Conservation (phyloP, 768 basidiomycete genomes). For the Lactarius indigo region DNA sequence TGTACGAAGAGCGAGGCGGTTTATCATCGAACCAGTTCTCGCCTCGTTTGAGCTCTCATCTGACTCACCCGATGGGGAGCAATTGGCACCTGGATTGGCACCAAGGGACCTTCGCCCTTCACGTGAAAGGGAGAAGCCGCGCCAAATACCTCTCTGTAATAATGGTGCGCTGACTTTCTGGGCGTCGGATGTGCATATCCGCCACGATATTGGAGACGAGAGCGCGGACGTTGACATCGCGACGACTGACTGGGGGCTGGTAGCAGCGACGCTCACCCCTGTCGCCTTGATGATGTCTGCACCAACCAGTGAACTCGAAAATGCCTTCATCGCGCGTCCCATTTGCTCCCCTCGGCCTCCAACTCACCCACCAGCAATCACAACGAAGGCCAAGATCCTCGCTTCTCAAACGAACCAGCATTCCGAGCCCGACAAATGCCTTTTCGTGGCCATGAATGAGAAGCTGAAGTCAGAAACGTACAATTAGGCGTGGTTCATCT, state of each 20-base stretch:
- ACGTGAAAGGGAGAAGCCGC: constrained; percentile 10
- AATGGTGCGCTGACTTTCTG: constrained; percentile 28
- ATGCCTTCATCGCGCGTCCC: constrained; percentile 4
- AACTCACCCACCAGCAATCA: not conserved
- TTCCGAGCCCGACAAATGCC: not conserved
- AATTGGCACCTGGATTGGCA: too few species aligned
- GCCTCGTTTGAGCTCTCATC: constrained; percentile 33
- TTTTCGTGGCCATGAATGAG: constrained; percentile 19
- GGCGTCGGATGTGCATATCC: constrained; percentile 46
- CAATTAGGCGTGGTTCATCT: constrained; percentile 73
- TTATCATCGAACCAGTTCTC: constrained; percentile 47
- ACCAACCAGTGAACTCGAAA: not conserved
- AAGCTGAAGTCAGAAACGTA: constrained; percentile 66
- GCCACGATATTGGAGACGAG: constrained; percentile 57
- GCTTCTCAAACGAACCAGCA: not conserved
- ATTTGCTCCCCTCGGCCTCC: constrained; percentile 8
- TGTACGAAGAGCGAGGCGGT: constrained; percentile 48
- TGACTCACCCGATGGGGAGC: constrained; percentile 39
- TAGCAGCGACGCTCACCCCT: not conserved
- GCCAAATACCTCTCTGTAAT: constrained; percentile 50
- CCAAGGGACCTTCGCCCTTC: too few species aligned
- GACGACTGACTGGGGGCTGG: constrained; percentile 7
- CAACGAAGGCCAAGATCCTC: constrained; percentile 15
- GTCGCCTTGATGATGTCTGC: constrained; percentile 8
- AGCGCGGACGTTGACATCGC: constrained; percentile 58